Percentiles rank a stretch among this genome's conserved stretches.
These are phyloP conservation scores for Escallonia herrerae DNA, from an alignment of 129 eudicot genomes.

Conservation along the genomic window DNA sequence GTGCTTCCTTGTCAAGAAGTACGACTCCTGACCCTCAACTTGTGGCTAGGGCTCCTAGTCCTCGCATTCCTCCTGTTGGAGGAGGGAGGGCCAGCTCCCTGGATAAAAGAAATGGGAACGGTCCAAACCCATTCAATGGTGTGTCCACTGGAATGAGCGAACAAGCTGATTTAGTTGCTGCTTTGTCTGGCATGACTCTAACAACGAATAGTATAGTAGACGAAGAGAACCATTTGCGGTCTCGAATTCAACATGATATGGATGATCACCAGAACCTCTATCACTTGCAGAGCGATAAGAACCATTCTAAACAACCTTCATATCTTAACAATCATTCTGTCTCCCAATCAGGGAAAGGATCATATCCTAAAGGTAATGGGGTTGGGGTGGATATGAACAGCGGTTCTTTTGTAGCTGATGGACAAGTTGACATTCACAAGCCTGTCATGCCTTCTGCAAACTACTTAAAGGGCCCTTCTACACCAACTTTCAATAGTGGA, in stretches of 20 bases:
- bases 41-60: conserved; percentile 61
- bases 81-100: conserved; percentile 40
- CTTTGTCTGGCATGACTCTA: conserved; percentile 53
- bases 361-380: conserved; percentile 29
- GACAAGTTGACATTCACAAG: conserved; percentile 20
- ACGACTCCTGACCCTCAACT: conserved; percentile 83
- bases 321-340: conserved; percentile 21
- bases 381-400: conserved; percentile 16
- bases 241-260: conserved; percentile 33
- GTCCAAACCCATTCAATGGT: conserved; percentile 24
- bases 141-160: conserved; percentile 27
- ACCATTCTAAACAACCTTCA: conserved; percentile 19
- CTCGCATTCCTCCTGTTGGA: conserved; percentile 55
- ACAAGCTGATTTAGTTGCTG: conserved; percentile 54
- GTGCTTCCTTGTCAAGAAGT: conserved; percentile 85
- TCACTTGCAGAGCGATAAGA: conserved; percentile 31
- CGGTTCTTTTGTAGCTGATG: conserved; percentile 17
- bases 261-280: conserved; percentile 28
- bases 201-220: conserved; percentile 39
- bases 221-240: conserved; percentile 33
- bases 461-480: conserved; percentile 33
- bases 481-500: conserved; percentile 24
- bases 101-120: conserved; percentile 38
- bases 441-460: conserved; percentile 23
- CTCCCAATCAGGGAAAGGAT: conserved; percentile 30